Evolutionary conservation across 257 asterid species (phyloP).

Genomic region (Forsythia suspensa): DNA sequence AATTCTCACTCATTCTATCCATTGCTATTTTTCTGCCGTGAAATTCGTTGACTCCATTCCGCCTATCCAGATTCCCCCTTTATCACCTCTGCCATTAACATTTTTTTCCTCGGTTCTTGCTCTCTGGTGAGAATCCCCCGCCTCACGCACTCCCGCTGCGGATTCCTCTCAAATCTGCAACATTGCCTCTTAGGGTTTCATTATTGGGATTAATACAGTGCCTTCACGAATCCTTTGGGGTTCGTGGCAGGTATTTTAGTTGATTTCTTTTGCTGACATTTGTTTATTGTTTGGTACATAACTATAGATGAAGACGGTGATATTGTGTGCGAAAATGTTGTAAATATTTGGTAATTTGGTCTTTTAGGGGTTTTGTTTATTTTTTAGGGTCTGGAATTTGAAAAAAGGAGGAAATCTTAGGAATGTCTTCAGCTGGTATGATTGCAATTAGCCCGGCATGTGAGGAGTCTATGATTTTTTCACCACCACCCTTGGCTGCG

Average conservation of each 20-base stretch:
- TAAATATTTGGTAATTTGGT: slow-evolving; percentile 4
- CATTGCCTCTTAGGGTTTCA: neutral
- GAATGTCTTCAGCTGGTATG: slow-evolving; percentile 52
- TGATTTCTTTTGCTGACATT: neutral
- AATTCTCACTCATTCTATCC: neutral
- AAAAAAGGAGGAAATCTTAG: neutral
- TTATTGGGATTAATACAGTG: neutral
- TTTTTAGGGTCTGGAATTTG: slow-evolving; percentile 17
- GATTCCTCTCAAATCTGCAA: slow-evolving; percentile 15
- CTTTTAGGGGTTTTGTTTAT: slow-evolving; percentile 6
- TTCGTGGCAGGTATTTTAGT: slow-evolving; percentile 4
- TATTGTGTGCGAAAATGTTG: slow-evolving; percentile 11
- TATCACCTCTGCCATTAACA: slow-evolving; percentile 8
- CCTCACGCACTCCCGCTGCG: neutral
- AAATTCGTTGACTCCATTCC: slow-evolving; percentile 1
- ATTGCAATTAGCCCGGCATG: slow-evolving; percentile 38
- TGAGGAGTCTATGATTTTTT: slow-evolving; percentile 30
- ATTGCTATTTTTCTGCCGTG: slow-evolving; percentile 12
- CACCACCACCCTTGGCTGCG: slow-evolving; percentile 17
- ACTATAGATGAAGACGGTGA: slow-evolving; percentile 2
- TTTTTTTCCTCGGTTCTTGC: slow-evolving; percentile 29
- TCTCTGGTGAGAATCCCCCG: slow-evolving; percentile 28
- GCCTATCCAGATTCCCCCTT: slow-evolving; percentile 8
- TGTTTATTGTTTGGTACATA: slow-evolving; percentile 22
- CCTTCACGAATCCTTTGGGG: slow-evolving; percentile 24